Evolutionary conservation across 2,329 filamentous ascomycete genomes (phyloP), one percentile per base, ranked within the genome.

Genomic region (Sclerotinia nivalis): DNA sequence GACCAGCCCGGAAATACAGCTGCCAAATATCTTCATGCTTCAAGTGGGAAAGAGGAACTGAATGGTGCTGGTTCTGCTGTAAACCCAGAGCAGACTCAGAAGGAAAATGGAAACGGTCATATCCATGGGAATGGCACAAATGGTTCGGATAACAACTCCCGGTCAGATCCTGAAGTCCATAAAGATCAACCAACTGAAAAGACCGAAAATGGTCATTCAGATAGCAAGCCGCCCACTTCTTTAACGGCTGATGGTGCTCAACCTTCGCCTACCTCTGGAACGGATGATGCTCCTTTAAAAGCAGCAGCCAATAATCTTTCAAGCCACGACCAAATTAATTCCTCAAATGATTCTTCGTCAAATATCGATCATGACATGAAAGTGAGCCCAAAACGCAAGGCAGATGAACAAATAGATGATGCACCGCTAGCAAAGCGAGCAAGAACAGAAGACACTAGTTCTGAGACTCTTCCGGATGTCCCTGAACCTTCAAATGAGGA

Each of bases 231-330:
- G 22, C n/a, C 22, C 0, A 22, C n/a, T 25, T 64, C n/a, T 59
- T 20, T 20, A 20, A 65, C 31, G 15, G 28, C 28, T 40, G 68
- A 52, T 20, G 66, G 69, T 8, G 34, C 52, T 56, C 50, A 20
- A 55, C 37, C 40, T 64, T 62, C 40, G 22, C 47, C 18, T 52
- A 45, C 59, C 22, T 64, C 67, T 20, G 75, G 75, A 34, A 68
- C 73, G 25, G 74, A 73, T 50, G 75, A 76, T 65, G 71, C 70
- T 28, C 71, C 69, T 18, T 62, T 77, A 5, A 77, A 77, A 69
- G 73, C 71, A 50, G 72, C 66, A 5, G 76, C 76, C 10, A 77
- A 77, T 56, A 72, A 76, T 55, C 76, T 76, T 18, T 73, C 73
- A 2, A 77, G 75, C 13, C 76, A 70, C 59, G 69, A 69, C 13